Percentiles rank a stretch among this genome's conserved stretches.
These are phyloP conservation scores for Camillea tinctor DNA, from an alignment of 2,329 filamentous ascomycete genomes.

Conservation along the genomic window DNA sequence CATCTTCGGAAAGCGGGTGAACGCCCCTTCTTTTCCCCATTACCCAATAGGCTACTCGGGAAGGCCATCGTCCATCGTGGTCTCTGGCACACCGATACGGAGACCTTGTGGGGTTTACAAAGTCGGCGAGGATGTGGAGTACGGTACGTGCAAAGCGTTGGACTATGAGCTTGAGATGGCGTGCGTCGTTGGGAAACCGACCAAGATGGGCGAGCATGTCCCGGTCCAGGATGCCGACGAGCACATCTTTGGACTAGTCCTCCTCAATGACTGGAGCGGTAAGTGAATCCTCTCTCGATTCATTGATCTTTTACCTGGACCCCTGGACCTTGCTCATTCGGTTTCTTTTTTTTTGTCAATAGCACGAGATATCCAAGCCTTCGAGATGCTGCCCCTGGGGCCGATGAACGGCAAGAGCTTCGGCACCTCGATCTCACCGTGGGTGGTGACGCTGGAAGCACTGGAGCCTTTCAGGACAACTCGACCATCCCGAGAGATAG, in stretches of 20 bases:
- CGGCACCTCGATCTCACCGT: slow-evolving; percentile 58
- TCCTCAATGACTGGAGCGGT: slow-evolving; percentile 62
- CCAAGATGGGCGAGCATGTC: slow-evolving; percentile 36
- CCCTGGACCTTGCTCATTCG: not conserved
- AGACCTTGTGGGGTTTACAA: slow-evolving; percentile 23
- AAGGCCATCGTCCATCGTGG: slow-evolving; percentile 21
- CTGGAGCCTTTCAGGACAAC: slow-evolving; percentile 56
- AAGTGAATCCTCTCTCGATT: slow-evolving; percentile 9
- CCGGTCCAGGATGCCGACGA: slow-evolving; percentile 49
- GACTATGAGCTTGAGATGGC: slow-evolving; percentile 47
- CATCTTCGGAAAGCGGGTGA: slow-evolving; percentile 18
- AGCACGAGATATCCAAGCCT: slow-evolving; percentile 60
- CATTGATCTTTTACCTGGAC: not conserved
- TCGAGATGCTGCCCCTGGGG: slow-evolving; percentile 61
- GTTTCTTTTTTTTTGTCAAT: not conserved
- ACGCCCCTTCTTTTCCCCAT: slow-evolving; percentile 19
- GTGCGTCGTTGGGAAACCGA: slow-evolving; percentile 42
- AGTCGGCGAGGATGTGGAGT: slow-evolving; percentile 17
- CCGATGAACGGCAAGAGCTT: slow-evolving; percentile 63
- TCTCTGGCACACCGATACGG: slow-evolving; percentile 25
- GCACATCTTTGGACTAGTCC: slow-evolving; percentile 61
- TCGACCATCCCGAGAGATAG: slow-evolving; percentile 21
- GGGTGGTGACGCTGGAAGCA: slow-evolving; percentile 61
- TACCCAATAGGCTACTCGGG: slow-evolving; percentile 21
- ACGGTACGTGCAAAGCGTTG: slow-evolving; percentile 31